Evolutionary conservation across 306 rosid species (phyloP).

Genomic region (Calophaca sinica): DNA sequence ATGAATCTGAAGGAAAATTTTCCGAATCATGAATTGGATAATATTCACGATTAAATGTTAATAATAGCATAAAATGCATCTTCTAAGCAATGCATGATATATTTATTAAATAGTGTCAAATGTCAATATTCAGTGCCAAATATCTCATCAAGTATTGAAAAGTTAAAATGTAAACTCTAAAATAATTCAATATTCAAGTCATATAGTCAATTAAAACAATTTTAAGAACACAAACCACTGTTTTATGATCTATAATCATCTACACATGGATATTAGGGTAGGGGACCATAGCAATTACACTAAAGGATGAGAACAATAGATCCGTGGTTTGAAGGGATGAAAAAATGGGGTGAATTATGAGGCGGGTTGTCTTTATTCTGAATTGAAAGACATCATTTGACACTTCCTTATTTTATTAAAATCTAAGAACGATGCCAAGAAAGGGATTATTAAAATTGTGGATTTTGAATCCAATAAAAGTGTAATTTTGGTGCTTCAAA

Average conservation of each 20-base stretch:
- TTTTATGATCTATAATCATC: conserved; percentile 14
- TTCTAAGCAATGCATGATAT: background rate
- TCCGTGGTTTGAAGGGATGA: background rate
- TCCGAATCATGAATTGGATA: background rate
- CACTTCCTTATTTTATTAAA: background rate
- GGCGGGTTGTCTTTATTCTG: conserved; percentile 13
- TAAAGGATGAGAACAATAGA: background rate
- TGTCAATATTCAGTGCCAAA: conserved; percentile 13
- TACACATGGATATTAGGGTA: background rate
- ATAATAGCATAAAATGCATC: conserved; percentile 1
- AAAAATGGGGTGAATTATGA: background rate
- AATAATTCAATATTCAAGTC: background rate
- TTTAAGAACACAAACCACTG: background rate
- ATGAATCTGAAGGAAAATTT: background rate
- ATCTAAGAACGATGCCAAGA: background rate
- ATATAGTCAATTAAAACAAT: background rate
- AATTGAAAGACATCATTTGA: background rate
- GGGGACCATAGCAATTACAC: background rate
- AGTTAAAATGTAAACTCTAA: conserved; percentile 1
- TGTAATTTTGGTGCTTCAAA: background rate
- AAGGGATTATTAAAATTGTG: background rate
- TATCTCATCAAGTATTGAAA: conserved; percentile 12
- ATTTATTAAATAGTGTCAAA: background rate
- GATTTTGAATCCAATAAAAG: background rate
- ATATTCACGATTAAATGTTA: conserved; percentile 25